phyloP scores from a whole-genome alignment of 2,329 filamentous ascomycete genomes.

The Raffaelea arxii region DNA sequence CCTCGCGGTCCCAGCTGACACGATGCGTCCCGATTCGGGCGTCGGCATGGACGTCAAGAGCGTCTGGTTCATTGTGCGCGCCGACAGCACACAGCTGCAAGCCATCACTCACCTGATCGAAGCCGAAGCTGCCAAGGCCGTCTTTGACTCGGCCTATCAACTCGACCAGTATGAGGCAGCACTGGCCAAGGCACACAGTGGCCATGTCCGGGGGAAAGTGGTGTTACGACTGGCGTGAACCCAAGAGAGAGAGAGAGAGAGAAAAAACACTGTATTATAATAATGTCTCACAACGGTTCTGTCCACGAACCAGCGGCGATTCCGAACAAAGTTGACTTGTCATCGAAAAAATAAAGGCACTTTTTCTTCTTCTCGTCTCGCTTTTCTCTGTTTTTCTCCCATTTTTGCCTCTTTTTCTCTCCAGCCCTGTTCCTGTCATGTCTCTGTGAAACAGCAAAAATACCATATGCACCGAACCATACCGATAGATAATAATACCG shows the following conservation, averaged over 20 bases:
- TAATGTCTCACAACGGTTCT: too few species aligned
- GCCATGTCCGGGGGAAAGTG: constrained; percentile 12
- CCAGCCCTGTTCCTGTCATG: too few species aligned
- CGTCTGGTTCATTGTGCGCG: constrained; percentile 8
- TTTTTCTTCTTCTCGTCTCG: background rate
- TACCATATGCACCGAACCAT: too few species aligned
- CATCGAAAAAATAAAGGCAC: too few species aligned
- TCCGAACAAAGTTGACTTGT: too few species aligned
- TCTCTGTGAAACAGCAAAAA: too few species aligned
- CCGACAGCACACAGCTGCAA: constrained; percentile 12
- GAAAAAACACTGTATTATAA: too few species aligned
- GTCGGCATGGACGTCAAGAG: constrained; percentile 9
- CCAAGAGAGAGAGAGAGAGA: background rate
- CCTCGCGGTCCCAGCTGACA: constrained; percentile 9
- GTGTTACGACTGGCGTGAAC: constrained; percentile 9
- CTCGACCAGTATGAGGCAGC: constrained; percentile 12
- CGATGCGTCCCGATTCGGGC: constrained; percentile 6
- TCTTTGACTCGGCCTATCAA: constrained; percentile 11
- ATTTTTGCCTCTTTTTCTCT: too few species aligned
- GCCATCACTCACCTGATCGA: constrained; percentile 12
- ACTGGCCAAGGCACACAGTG: constrained; percentile 7
- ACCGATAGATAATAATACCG: too few species aligned
- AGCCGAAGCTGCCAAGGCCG: constrained; percentile 2
- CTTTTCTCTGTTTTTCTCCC: background rate
- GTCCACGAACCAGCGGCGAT: too few species aligned